These are phyloP conservation scores for Boechera stricta DNA, from an alignment of 345 rosid species.

Conservation along the genomic window DNA sequence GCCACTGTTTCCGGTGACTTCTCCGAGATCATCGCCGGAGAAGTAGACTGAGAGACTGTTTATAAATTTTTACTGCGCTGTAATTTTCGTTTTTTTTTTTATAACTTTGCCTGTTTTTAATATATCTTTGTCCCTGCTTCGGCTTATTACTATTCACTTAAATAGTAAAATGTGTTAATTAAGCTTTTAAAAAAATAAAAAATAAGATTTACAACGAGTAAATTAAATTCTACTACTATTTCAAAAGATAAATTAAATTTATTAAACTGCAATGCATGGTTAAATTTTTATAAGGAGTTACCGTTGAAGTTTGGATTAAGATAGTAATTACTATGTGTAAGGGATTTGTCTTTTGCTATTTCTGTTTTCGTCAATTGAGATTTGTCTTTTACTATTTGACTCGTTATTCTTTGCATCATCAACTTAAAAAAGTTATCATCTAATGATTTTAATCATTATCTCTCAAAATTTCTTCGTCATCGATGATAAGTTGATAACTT, in stretches of 20 bases:
- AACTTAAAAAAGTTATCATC: slow-evolving; percentile 28
- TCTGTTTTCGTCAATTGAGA: slow-evolving; percentile 5
- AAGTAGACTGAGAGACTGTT: slow-evolving; percentile 26
- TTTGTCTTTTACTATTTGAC: slow-evolving; percentile 37
- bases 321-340: background rate
- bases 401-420: slow-evolving; percentile 34
- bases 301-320: slow-evolving; percentile 23
- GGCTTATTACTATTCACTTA: slow-evolving; percentile 13
- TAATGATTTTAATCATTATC: slow-evolving; percentile 33
- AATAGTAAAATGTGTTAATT: background rate
- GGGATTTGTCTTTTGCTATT: slow-evolving; percentile 18
- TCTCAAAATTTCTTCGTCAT: slow-evolving; percentile 34
- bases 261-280: background rate
- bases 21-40: slow-evolving; percentile 65
- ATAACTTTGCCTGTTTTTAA: slow-evolving; percentile 18
- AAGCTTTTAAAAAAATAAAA: slow-evolving; percentile 7
- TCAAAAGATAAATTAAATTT: background rate
- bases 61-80: slow-evolving; percentile 28
- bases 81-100: slow-evolving; percentile 6
- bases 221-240: background rate
- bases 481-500: slow-evolving; percentile 23
- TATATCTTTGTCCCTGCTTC: background rate
- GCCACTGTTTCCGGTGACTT: slow-evolving; percentile 85
- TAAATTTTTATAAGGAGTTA: background rate
- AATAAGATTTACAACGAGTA: slow-evolving; percentile 7